Evolutionary conservation across 2,329 filamentous ascomycete species (phyloP).

Genomic region (Exophiala sideris): DNA sequence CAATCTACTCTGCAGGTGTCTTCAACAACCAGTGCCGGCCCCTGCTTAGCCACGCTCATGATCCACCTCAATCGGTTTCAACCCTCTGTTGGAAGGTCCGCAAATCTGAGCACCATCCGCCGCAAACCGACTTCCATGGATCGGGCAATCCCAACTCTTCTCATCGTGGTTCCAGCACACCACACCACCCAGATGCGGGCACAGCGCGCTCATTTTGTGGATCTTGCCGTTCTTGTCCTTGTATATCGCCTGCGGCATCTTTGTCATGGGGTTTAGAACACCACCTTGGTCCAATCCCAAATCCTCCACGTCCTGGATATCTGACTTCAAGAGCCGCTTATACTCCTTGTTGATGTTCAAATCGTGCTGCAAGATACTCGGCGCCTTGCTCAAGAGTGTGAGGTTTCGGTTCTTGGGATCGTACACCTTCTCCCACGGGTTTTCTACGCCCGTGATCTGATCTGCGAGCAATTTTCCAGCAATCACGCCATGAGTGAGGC

Average conservation of each 20-base stretch:
- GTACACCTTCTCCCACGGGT: conserved; percentile 52
- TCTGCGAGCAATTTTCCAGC: conserved; percentile 54
- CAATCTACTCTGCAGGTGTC: no score
- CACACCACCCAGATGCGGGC: conserved; percentile 55
- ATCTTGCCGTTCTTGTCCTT: conserved; percentile 54
- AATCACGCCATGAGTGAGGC: conserved; percentile 55
- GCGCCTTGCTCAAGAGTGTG: conserved; percentile 45
- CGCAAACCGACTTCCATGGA: conserved; percentile 44
- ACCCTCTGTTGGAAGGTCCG: conserved; percentile 36
- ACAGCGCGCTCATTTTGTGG: conserved; percentile 52
- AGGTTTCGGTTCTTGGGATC: conserved; percentile 45
- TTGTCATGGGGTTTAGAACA: conserved; percentile 47
- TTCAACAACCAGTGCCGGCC: no score
- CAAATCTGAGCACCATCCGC: conserved; percentile 42
- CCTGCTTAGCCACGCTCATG: no score
- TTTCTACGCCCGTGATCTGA: conserved; percentile 49
- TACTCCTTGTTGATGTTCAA: conserved; percentile 56
- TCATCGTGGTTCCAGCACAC: conserved; percentile 56
- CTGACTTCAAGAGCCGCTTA: conserved; percentile 52
- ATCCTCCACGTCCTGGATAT: conserved; percentile 57
- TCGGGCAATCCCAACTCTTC: conserved; percentile 56
- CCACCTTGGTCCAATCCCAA: conserved; percentile 49
- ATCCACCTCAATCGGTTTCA: no score
- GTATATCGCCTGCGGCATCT: conserved; percentile 54
- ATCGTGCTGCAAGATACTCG: conserved; percentile 50